Evolutionary conservation across 345 rosid species (phyloP).

Genomic region (Anastatica hierochuntica): DNA sequence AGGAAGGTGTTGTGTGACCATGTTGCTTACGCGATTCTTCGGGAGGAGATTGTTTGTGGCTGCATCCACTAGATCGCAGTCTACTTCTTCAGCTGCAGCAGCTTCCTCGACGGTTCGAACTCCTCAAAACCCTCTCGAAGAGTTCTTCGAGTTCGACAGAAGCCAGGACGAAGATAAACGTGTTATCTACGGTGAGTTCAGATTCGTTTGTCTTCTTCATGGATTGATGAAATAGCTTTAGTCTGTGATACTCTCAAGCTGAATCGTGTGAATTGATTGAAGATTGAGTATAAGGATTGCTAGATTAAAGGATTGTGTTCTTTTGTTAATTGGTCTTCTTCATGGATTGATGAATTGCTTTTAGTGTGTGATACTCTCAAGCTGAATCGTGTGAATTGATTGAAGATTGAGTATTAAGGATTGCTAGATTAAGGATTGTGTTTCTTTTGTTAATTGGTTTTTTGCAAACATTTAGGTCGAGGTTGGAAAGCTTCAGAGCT

Average conservation of each 20-base stretch:
- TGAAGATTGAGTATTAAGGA: no score
- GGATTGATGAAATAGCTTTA: not conserved
- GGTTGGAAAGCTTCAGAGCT: constrained; percentile 95
- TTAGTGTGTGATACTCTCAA: not conserved
- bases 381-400: no score
- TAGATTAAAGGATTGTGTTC: no score
- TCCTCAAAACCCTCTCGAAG: constrained; percentile 60
- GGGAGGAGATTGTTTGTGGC: constrained; percentile 57
- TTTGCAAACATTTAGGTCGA: constrained; percentile 54
- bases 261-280: no score
- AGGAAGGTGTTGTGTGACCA: constrained; percentile 7
- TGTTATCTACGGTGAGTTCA: constrained; percentile 51
- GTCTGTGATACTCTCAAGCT: not conserved
- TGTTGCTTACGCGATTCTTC: constrained; percentile 55
- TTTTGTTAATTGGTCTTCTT: no score
- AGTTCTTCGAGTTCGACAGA: constrained; percentile 73
- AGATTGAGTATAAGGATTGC: no score
- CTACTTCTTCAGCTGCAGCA: constrained; percentile 42
- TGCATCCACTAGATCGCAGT: constrained; percentile 46
- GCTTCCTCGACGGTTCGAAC: constrained; percentile 36
- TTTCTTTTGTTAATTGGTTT: not conserved
- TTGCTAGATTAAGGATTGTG: no score
- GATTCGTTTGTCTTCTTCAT: not conserved
- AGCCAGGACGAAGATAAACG: constrained; percentile 57
- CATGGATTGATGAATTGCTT: not conserved